These are phyloP conservation scores for Leptographium lundbergii DNA, from an alignment of 2,329 filamentous ascomycete genomes.

Conservation along the genomic window DNA sequence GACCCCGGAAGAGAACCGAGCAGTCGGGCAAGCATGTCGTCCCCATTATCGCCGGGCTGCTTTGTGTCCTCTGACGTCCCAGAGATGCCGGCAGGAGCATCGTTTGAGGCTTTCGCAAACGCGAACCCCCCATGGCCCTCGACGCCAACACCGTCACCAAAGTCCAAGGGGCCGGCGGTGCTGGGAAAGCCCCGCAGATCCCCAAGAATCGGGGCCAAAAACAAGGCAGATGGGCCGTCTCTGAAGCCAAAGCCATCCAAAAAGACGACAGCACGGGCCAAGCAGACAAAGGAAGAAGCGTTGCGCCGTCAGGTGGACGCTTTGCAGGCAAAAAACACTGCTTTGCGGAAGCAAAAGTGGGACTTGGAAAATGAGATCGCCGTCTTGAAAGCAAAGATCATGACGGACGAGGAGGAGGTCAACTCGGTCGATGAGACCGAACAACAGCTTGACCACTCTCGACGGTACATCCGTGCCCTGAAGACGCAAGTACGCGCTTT, in stretches of 20 bases:
- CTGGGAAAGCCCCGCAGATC: neutral
- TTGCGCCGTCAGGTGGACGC: neutral
- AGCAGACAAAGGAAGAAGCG: too few species aligned
- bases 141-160: neutral
- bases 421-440: neutral
- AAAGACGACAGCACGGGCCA: neutral
- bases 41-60: neutral
- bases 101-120: neutral
- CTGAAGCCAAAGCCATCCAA: neutral
- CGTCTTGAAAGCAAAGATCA: neutral
- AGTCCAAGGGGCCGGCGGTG: neutral
- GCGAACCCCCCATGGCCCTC: neutral
- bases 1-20: too few species aligned
- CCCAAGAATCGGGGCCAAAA: neutral
- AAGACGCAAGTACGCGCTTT: constrained; percentile 1
- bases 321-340: neutral
- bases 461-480: neutral
- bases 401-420: neutral
- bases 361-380: neutral
- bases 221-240: neutral
- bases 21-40: neutral
- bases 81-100: neutral
- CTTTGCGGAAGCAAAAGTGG: neutral
- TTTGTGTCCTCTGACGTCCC: neutral
- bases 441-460: neutral